A percentile compares a stretch with the other conserved stretches of the same genome.
These are phyloP conservation scores for Nakaseomyces kungkrabaensis DNA, from an alignment of 1,139 yeast species.

Conservation along the genomic window DNA sequence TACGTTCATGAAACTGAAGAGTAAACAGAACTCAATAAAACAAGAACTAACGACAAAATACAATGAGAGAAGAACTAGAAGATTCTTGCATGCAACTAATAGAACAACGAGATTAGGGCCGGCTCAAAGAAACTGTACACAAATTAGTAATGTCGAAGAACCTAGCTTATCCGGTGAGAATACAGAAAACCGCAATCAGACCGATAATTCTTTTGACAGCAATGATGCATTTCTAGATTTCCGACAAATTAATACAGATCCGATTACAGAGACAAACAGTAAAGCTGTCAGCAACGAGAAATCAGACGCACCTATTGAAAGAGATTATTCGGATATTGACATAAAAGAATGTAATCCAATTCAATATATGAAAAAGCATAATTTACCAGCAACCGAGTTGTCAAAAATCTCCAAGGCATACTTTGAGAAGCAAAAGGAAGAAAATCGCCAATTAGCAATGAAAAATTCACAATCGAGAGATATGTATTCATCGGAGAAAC, in stretches of 20 bases:
- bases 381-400: conserved; percentile 30
- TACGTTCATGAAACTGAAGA: conserved; percentile 12
- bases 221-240: conserved; percentile 1
- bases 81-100: conserved; percentile 21
- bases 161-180: not conserved
- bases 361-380: conserved; percentile 30
- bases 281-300: conserved; percentile 3
- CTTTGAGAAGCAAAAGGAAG: conserved; percentile 31
- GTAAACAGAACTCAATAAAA: conserved; percentile 15
- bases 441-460: conserved; percentile 22
- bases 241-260: not conserved
- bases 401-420: conserved; percentile 31
- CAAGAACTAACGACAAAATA: conserved; percentile 25
- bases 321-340: conserved; percentile 21
- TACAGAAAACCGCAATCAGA: not conserved
- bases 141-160: not conserved
- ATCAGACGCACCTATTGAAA: not conserved
- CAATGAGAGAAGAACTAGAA: conserved; percentile 27
- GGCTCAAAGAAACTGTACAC: conserved; percentile 29
- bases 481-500: not conserved
- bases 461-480: conserved; percentile 1
- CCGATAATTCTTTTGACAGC: conserved; percentile 1
- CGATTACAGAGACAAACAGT: conserved; percentile 4
- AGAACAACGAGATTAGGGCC: conserved; percentile 30
- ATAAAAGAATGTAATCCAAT: conserved; percentile 33